phyloP scores from a whole-genome alignment of 352 stramenopile genomes.

The Pythium vanterpoolii region DNA sequence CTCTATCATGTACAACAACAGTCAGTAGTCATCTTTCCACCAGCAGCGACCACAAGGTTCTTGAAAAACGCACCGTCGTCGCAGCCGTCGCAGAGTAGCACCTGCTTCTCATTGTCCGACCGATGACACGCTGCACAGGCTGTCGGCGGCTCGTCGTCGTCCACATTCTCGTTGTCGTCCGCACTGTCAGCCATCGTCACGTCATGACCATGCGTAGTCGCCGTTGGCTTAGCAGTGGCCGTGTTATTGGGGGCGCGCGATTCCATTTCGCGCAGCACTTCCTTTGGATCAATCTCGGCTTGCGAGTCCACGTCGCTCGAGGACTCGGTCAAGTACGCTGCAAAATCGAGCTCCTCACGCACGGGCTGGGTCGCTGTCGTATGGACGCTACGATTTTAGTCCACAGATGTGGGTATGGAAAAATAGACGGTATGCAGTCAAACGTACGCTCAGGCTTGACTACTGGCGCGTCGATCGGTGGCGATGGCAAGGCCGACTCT shows the following conservation, averaged over 20 bases:
- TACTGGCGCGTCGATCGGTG: too few relatives aligned
- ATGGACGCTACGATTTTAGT: neutral
- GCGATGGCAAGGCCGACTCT: neutral
- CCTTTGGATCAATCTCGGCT: slow-evolving; percentile 55
- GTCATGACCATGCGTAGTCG: slow-evolving; percentile 2
- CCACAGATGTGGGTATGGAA: neutral
- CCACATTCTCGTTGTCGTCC: slow-evolving; percentile 6
- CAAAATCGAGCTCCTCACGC: slow-evolving; percentile 5
- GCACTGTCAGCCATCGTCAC: slow-evolving; percentile 3
- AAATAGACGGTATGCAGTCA: neutral
- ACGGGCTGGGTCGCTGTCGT: neutral
- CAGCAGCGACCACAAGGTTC: neutral
- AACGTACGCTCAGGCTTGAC: slow-evolving; percentile 5
- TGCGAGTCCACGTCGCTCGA: slow-evolving; percentile 45
- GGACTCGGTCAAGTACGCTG: slow-evolving; percentile 31
- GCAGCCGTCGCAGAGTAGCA: slow-evolving; percentile 57
- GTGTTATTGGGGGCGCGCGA: neutral
- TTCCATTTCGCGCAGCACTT: slow-evolving; percentile 64
- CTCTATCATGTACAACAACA: too few relatives aligned
- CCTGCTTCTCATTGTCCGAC: slow-evolving; percentile 36
- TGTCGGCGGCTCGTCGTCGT: slow-evolving; percentile 25
- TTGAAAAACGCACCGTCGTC: slow-evolving; percentile 24
- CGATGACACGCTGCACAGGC: slow-evolving; percentile 42
- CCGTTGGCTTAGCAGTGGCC: neutral
- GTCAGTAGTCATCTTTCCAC: neutral